phyloP scores from a whole-genome alignment of 2,329 filamentous ascomycete genomes.

The Colletotrichum sojae region DNA sequence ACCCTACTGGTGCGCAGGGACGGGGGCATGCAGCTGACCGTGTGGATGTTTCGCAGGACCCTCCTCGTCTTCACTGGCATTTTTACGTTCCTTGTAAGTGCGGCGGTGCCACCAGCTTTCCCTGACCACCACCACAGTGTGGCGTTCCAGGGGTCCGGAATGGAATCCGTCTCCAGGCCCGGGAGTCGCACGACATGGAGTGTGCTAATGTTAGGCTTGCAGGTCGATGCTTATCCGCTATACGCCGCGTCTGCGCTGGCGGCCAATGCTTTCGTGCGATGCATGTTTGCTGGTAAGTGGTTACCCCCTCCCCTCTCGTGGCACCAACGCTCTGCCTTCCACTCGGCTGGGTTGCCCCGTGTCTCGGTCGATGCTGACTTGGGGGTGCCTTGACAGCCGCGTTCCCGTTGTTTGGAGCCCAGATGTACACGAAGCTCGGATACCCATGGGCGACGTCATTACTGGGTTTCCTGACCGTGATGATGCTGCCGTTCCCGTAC shows the following conservation, averaged over 20 bases:
- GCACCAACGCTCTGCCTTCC: conserved; percentile 38
- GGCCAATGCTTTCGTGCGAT: conserved; percentile 85
- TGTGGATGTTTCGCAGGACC: conserved; percentile 64
- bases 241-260: conserved; percentile 85
- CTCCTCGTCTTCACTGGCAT: conserved; percentile 86
- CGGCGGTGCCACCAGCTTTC: no score
- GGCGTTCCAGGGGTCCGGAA: conserved; percentile 39
- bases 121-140: conserved; percentile 3
- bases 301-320: not conserved
- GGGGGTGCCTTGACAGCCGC: conserved; percentile 63
- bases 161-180: conserved; percentile 32
- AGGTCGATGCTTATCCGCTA: conserved; percentile 82
- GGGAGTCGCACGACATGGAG: conserved; percentile 25
- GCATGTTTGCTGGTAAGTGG: conserved; percentile 76
- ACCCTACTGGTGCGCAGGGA: conserved; percentile 38
- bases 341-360: conserved; percentile 42
- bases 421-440: conserved; percentile 79
- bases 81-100: conserved; percentile 86
- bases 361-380: conserved; percentile 28
- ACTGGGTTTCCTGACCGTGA: conserved; percentile 72
- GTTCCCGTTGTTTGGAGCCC: conserved; percentile 82
- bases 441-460: conserved; percentile 78
- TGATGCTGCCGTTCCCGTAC: conserved; percentile 75
- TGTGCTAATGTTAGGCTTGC: conserved; percentile 43
- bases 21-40: conserved; percentile 50